A percentile compares a stretch with the other conserved stretches of the same genome.
Evolutionary conservation across 2,329 filamentous ascomycete genomes (phyloP).

Genomic region (Neurospora sp.): DNA sequence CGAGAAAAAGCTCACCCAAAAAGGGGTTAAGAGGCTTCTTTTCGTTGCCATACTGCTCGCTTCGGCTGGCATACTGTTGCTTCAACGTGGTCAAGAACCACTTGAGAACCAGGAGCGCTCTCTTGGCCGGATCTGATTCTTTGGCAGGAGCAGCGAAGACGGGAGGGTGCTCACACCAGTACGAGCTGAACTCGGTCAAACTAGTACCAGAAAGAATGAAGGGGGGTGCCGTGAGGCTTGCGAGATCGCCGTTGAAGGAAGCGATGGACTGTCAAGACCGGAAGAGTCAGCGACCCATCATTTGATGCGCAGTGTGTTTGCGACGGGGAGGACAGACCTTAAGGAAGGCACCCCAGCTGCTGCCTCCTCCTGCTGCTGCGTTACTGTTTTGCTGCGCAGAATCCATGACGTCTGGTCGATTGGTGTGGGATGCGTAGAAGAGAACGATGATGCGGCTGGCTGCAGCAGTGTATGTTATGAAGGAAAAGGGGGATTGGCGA

Average conservation of each 20-base stretch:
- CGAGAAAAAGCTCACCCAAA: conserved; percentile 86
- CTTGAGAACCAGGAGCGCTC: conserved; percentile 79
- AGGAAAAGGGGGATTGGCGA: neutral
- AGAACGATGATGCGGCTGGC: neutral
- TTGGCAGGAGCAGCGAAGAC: conserved; percentile 74
- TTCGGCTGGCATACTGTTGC: conserved; percentile 67
- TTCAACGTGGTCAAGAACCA: conserved; percentile 94
- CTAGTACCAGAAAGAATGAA: conserved; percentile 75
- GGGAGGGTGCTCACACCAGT: conserved; percentile 71
- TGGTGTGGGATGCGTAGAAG: neutral
- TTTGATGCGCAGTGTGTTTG: neutral
- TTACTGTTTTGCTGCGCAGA: conserved; percentile 8
- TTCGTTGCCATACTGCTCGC: conserved; percentile 76
- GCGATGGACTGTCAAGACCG: conserved; percentile 51
- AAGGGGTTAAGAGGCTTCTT: conserved; percentile 98
- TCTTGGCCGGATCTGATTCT: conserved; percentile 71
- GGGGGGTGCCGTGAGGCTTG: conserved; percentile 70
- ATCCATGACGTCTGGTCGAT: neutral
- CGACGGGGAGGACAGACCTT: conserved; percentile 29
- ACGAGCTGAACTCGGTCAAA: conserved; percentile 70
- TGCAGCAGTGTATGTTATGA: neutral
- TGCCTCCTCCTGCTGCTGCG: conserved; percentile 25
- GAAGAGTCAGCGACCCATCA: conserved; percentile 1
- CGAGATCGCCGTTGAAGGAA: conserved; percentile 74
- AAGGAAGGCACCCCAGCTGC: conserved; percentile 43